These are phyloP conservation scores for Sporopachydermia cereana DNA, from an alignment of 1,139 yeast species.

Conservation along the genomic window DNA sequence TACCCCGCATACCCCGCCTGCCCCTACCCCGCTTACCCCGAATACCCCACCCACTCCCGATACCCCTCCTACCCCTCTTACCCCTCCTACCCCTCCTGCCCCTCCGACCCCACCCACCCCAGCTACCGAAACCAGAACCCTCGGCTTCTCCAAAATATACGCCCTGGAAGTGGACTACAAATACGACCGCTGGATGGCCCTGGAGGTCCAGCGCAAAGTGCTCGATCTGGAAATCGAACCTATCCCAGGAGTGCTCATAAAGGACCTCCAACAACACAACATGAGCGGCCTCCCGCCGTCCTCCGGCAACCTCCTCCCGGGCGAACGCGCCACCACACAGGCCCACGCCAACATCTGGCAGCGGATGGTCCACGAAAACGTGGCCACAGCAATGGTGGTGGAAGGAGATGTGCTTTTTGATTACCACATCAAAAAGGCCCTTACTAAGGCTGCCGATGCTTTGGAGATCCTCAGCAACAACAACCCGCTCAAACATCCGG, in stretches of 20 bases:
- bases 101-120: not conserved
- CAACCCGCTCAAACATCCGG: conserved; percentile 3
- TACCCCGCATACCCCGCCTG: no score
- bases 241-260: conserved; percentile 9
- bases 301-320: not conserved
- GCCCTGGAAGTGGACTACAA: conserved; percentile 12
- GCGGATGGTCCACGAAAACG: not conserved
- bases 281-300: conserved; percentile 12
- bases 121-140: conserved; percentile 14
- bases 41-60: not conserved
- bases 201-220: conserved; percentile 11
- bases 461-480: not conserved
- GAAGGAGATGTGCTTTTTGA: conserved; percentile 3
- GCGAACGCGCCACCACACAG: not conserved
- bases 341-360: conserved; percentile 4
- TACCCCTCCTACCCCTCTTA: not conserved
- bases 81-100: not conserved
- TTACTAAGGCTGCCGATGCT: conserved; percentile 3
- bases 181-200: conserved; percentile 12
- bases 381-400: not conserved
- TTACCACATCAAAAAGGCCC: not conserved
- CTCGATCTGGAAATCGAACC: conserved; percentile 10
- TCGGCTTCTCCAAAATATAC: conserved; percentile 13
- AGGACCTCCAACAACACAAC: conserved; percentile 6
- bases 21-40: no score